A percentile compares a stretch with the other conserved stretches of the same genome.
phyloP scores from a whole-genome alignment of 257 asterid species.

The Linaria vulgaris region DNA sequence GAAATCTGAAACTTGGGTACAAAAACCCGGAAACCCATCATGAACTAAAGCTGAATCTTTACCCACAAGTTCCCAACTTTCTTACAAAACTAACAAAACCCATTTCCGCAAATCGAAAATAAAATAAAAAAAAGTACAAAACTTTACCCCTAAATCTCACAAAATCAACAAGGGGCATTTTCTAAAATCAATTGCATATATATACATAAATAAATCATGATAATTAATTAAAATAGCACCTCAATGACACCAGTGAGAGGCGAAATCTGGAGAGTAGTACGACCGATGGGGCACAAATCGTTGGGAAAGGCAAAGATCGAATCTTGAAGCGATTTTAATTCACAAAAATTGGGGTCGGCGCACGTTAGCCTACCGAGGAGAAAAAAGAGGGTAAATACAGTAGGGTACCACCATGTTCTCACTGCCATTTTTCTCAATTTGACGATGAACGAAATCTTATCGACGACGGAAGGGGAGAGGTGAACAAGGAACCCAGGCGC shows the following conservation, averaged over 20 bases:
- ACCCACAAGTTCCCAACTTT: neutral
- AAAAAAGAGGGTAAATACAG: conserved; percentile 50
- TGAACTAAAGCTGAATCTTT: conserved; percentile 1
- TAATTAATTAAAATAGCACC: conserved; percentile 36
- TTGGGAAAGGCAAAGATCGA: conserved; percentile 46
- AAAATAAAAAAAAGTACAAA: no score
- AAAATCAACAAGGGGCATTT: neutral
- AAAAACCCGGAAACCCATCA: neutral
- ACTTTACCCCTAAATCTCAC: neutral
- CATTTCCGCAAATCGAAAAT: neutral
- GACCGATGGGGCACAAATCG: conserved; percentile 43
- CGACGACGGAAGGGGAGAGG: conserved; percentile 28
- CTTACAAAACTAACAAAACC: neutral
- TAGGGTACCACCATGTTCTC: conserved; percentile 19
- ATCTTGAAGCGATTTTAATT: conserved; percentile 53
- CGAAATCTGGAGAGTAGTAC: conserved; percentile 41
- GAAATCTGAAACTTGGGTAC: neutral
- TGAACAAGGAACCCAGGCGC: conserved; percentile 47
- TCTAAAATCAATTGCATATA: neutral
- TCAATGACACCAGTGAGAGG: conserved; percentile 54
- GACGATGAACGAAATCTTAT: conserved; percentile 13
- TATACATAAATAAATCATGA: neutral
- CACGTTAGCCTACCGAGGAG: conserved; percentile 43
- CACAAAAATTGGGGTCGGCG: conserved; percentile 51
- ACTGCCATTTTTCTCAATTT: conserved; percentile 39